These are phyloP conservation scores for Podospora australis DNA, from an alignment of 495 filamentous ascomycete genomes.

Conservation along the genomic window DNA sequence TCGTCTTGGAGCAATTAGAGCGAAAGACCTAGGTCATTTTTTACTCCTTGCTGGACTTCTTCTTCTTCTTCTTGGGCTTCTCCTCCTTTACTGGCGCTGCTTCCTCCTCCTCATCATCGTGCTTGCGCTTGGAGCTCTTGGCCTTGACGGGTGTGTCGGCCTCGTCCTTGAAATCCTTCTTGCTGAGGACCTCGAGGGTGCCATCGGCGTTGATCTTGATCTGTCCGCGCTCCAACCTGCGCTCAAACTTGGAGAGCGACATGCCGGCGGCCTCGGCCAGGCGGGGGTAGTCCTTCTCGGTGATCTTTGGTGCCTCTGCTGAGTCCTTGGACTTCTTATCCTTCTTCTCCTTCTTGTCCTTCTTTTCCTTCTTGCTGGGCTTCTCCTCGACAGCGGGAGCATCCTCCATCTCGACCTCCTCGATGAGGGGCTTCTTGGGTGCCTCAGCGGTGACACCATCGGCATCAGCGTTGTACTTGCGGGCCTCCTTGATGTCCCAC, in stretches of 20 bases:
- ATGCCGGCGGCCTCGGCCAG: conserved; percentile 55
- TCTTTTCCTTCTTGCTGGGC: conserved; percentile 21
- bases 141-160: conserved; percentile 23
- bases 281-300: conserved; percentile 43
- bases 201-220: conserved; percentile 54
- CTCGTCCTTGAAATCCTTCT: conserved; percentile 47
- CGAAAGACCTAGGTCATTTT: not conserved
- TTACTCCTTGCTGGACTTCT: conserved; percentile 39
- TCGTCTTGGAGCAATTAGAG: not conserved
- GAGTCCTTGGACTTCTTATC: conserved; percentile 24
- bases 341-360: conserved; percentile 21
- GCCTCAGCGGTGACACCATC: conserved; percentile 76
- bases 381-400: conserved; percentile 27
- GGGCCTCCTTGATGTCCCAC: conserved; percentile 88
- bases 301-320: conserved; percentile 36
- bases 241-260: conserved; percentile 57
- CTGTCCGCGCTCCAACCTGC: conserved; percentile 57
- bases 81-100: conserved; percentile 29
- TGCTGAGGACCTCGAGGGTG: conserved; percentile 51
- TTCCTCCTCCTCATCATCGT: conserved; percentile 22
- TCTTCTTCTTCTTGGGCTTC: conserved; percentile 42
- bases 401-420: conserved; percentile 52
- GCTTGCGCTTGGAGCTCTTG: conserved; percentile 41
- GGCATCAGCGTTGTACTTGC: conserved; percentile 92
- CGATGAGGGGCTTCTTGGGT: conserved; percentile 49